Percentiles rank a stretch among this genome's conserved stretches.
These are phyloP conservation scores for Dothistroma septosporum DNA, from an alignment of 2,329 filamentous ascomycete genomes.

Conservation along the genomic window DNA sequence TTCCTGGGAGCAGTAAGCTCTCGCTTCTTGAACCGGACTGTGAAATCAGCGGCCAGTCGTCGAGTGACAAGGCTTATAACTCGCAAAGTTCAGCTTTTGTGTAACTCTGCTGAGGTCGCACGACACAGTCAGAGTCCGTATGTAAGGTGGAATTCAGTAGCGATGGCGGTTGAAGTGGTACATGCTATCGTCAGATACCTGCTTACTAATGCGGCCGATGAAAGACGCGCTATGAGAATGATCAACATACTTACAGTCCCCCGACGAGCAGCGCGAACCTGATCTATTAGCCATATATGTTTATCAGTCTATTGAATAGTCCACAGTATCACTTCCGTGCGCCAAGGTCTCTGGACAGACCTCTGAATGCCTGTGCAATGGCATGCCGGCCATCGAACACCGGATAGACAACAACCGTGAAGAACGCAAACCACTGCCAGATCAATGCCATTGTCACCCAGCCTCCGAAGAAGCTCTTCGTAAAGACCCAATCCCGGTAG, in stretches of 20 bases:
- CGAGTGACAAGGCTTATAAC: too few species aligned
- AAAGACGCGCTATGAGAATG: background rate
- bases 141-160: background rate
- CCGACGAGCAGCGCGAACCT: too few species aligned
- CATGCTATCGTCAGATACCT: background rate
- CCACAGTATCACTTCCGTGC: background rate
- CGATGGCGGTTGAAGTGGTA: background rate
- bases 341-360: slow-evolving; percentile 18
- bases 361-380: slow-evolving; percentile 34
- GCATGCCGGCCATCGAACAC: slow-evolving; percentile 46
- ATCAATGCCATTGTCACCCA: slow-evolving; percentile 46
- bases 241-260: too few species aligned
- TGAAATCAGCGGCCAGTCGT: too few species aligned
- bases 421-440: slow-evolving; percentile 49
- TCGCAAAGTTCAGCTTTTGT: too few species aligned
- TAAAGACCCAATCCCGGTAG: slow-evolving; percentile 50
- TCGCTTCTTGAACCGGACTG: too few species aligned
- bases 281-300: too few species aligned
- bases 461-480: slow-evolving; percentile 44
- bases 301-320: background rate
- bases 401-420: slow-evolving; percentile 46
- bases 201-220: background rate
- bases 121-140: background rate
- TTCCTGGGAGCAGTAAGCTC: too few species aligned
- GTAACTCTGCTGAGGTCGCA: too few species aligned